Evolutionary conservation across 768 basidiomycete species (phyloP), one percentile per base, ranked within the genome.

Genomic region (Suillus lakei): DNA sequence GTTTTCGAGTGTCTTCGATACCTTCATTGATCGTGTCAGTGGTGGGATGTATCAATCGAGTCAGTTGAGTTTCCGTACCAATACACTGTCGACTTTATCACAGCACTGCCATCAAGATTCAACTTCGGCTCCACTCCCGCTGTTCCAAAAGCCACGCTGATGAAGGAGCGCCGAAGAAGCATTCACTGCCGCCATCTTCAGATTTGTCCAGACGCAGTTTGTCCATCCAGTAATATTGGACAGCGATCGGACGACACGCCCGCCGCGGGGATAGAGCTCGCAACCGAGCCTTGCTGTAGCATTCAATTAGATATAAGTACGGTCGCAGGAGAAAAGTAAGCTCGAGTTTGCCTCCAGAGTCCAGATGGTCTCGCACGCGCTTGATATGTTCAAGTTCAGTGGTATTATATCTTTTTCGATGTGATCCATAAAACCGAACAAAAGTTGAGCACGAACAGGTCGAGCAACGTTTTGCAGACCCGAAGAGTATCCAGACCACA

Each of bases 371-470:
- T 28, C 55, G 59, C 38, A 74, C 64, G 30, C 68, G 65, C 4
- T 58, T 50, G 21, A 53, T 66, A 50, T 72, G 69, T 51, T 74
- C 67, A 62, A 63, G 64, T 21, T 73, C 53, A 1, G 70, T 50
- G 16, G 73, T 7, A 74, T 21, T 21, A 38, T 38, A 4, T 71
- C 69, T 0, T 62, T 74, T 54, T 67, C 64, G 10, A 75, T 38
- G 60, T 53, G 43, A 15, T 61, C 12, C 15, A 74, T 39, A 34
- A 69, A 64, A 5, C 21, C 46, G 30, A 72, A 63, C 73, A 69
- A 69, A 38, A 69, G 58, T 73, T 66, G 54, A 62, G 61, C 16
- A 67, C 60, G n/a, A 67, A 61, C 65, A 74, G 68, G 34, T 74
- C 73, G 1, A 74, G 6, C 16, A 73, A 71, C 2, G 67, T 54